Base-by-base conservation (phyloP, 83 land plant species). In the Thuja plicata region DNA sequence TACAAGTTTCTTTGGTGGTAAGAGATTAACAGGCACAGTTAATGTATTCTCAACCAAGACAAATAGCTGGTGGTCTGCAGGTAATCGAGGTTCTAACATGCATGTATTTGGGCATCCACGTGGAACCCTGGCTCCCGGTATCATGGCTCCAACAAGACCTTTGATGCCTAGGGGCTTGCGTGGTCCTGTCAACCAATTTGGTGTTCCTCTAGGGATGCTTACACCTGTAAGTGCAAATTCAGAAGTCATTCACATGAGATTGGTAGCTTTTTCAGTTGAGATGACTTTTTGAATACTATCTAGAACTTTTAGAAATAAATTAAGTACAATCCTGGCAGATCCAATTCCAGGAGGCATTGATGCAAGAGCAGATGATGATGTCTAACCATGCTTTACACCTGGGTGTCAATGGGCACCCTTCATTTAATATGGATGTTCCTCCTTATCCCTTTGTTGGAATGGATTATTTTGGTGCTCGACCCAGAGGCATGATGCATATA, bases 71-170 rank as follows among this genome's bases (percentile, higher is more conserved):
- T 82, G 48, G 32, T 5, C 52, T 82, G 54, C 85, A 82, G 54
- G 85, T 45, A 11, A 32, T 82, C 85, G 52, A 46, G 85, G 85
- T 45, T 46, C 34, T 24, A n/a, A 45, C 30, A 82, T 82, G 54
- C 85, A 82, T 45, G 46, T 24, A 46, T 82, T 82, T 27, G 85
- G 85, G 27, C 34, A 43, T 45, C 54, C 85, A 45, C 85, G 10
- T 82, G 32, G 46, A 79, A 82, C 12, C 13, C 85, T 82, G 30
- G 32, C 34, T 82, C 85, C 85, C 46, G 48, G 85, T 82, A 2
- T 82, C 13, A 82, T 82, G 54, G 85, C 15, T 82, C 85, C 85
- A 27, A 82, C 85, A 82, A 82, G 85, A 46, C 85, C 85, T 82
- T 82, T 82, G 52, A 82, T 82, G 52, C 85, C 85, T n/a, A 82